phyloP scores from a whole-genome alignment of 768 basidiomycete genomes.

The Tylopilus cervinicoccineus region DNA sequence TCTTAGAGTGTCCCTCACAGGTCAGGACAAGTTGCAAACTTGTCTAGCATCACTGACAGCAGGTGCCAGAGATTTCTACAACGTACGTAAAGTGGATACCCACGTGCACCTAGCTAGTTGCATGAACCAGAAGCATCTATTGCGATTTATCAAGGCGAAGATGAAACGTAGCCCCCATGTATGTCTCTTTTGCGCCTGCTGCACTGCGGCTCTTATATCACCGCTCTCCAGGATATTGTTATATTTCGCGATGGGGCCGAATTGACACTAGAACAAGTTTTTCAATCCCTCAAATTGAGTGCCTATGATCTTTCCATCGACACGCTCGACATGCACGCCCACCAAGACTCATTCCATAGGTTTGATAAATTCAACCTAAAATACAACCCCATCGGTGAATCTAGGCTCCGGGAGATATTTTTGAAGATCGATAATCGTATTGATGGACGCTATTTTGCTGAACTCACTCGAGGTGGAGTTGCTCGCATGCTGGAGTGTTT shows the following conservation, averaged over 20 bases:
- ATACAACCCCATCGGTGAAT: slow-evolving; percentile 97
- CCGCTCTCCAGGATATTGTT: slow-evolving; percentile 74
- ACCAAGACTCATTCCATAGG: slow-evolving; percentile 96
- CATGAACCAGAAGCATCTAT: slow-evolving; percentile 98
- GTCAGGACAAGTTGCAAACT: slow-evolving; percentile 7
- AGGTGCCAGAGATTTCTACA: slow-evolving; percentile 85
- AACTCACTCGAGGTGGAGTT: slow-evolving; percentile 77
- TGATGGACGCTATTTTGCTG: slow-evolving; percentile 89
- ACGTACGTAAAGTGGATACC: slow-evolving; percentile 96
- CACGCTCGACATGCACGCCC: slow-evolving; percentile 99
- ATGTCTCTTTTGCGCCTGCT: slow-evolving; percentile 16
- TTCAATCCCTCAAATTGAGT: slow-evolving; percentile 88
- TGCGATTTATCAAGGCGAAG: slow-evolving; percentile 98
- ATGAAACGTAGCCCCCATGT: slow-evolving; percentile 88
- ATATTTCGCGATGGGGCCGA: slow-evolving; percentile 92
- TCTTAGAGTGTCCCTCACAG: slow-evolving; percentile 31
- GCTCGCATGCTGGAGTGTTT: background rate
- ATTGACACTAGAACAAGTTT: slow-evolving; percentile 90
- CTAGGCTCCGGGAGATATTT: slow-evolving; percentile 92
- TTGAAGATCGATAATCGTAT: slow-evolving; percentile 97
- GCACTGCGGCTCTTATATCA: background rate
- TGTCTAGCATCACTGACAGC: slow-evolving; percentile 2
- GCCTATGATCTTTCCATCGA: slow-evolving; percentile 99
- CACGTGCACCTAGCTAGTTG: slow-evolving; percentile 98
- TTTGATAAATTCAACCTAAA: slow-evolving; percentile 98